Percentiles rank a stretch among this genome's conserved stretches.
Evolutionary conservation across 2,329 filamentous ascomycete species (phyloP).

Genomic region (Calonectria crousiana): DNA sequence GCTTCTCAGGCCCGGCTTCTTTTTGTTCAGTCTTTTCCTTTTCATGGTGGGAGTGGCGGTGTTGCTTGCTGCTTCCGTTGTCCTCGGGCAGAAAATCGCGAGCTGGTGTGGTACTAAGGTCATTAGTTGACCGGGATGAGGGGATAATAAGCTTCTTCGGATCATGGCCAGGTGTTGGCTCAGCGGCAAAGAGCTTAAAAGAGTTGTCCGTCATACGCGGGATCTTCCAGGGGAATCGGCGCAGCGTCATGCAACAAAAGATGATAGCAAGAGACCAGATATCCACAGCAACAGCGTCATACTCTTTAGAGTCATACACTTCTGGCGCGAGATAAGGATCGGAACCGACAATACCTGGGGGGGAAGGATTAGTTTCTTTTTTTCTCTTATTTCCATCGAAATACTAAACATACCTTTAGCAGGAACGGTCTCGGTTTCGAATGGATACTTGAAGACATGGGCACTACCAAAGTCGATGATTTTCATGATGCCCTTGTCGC

Average conservation of each 20-base stretch:
- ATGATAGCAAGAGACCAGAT: slow-evolving; percentile 99
- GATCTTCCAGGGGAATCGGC: slow-evolving; percentile 97
- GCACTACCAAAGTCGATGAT: slow-evolving; percentile 99
- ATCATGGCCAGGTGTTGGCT: slow-evolving; percentile 81
- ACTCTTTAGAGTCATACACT: slow-evolving; percentile 93
- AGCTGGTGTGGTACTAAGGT: slow-evolving; percentile 53
- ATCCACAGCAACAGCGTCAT: slow-evolving; percentile 93
- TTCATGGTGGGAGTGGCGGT: slow-evolving; percentile 20
- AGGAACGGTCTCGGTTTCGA: slow-evolving; percentile 76
- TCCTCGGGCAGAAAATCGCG: slow-evolving; percentile 56
- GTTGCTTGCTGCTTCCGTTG: slow-evolving; percentile 41
- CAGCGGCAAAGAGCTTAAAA: slow-evolving; percentile 90
- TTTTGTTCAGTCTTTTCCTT: slow-evolving; percentile 36
- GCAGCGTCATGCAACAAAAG: slow-evolving; percentile 97
- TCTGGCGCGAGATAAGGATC: slow-evolving; percentile 98
- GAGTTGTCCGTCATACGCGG: slow-evolving; percentile 93
- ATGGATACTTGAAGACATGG: slow-evolving; percentile 96
- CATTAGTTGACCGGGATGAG: slow-evolving; percentile 57
- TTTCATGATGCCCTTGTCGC: slow-evolving; percentile 97
- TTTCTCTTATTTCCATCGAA: neutral
- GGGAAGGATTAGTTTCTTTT: slow-evolving; percentile 27
- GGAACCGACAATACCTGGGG: slow-evolving; percentile 76
- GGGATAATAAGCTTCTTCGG: slow-evolving; percentile 65
- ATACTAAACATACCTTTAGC: slow-evolving; percentile 50
- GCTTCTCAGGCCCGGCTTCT: slow-evolving; percentile 29